Conservation (phyloP, 805 yeast genomes). For the Myxozyma vanderwaltii region DNA sequence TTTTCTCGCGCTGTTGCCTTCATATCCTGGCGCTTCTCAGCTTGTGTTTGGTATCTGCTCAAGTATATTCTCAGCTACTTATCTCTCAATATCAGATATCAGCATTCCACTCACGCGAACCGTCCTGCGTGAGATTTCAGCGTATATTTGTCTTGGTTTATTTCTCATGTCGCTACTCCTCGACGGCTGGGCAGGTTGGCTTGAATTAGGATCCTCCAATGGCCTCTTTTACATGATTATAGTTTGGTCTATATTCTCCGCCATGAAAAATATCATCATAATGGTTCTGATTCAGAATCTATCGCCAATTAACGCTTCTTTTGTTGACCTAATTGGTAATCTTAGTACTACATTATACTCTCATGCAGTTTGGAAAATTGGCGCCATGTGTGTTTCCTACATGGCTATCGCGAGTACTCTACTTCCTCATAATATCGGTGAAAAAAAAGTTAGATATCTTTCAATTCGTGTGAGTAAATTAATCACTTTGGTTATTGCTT, state of each 20-base stretch:
- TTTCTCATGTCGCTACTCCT: conserved; percentile 28
- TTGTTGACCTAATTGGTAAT: conserved; percentile 31
- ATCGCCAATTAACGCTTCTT: conserved; percentile 34
- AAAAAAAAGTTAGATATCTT: conserved; percentile 12
- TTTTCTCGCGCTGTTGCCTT: conserved; percentile 30
- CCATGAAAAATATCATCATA: conserved; percentile 31
- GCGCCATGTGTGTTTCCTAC: conserved; percentile 31
- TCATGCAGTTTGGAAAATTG: conserved; percentile 32
- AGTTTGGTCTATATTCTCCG: conserved; percentile 30
- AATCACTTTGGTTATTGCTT: conserved; percentile 21
- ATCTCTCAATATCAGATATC: conserved; percentile 32
- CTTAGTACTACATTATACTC: conserved; percentile 27
- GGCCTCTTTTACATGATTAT: conserved; percentile 24
- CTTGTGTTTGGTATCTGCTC: conserved; percentile 33
- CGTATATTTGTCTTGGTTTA: conserved; percentile 26
- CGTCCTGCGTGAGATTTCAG: conserved; percentile 33
- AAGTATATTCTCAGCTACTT: conserved; percentile 31
- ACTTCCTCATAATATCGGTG: conserved; percentile 26
- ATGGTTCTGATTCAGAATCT: conserved; percentile 32
- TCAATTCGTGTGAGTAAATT: conserved; percentile 22
- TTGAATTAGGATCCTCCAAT: conserved; percentile 25
- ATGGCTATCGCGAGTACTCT: conserved; percentile 32
- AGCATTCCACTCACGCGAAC: conserved; percentile 28
- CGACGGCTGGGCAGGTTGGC: conserved; percentile 35
- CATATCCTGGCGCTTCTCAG: conserved; percentile 33